phyloP scores from a whole-genome alignment of 2,329 filamentous ascomycete genomes.

The Macrophomina tecta region DNA sequence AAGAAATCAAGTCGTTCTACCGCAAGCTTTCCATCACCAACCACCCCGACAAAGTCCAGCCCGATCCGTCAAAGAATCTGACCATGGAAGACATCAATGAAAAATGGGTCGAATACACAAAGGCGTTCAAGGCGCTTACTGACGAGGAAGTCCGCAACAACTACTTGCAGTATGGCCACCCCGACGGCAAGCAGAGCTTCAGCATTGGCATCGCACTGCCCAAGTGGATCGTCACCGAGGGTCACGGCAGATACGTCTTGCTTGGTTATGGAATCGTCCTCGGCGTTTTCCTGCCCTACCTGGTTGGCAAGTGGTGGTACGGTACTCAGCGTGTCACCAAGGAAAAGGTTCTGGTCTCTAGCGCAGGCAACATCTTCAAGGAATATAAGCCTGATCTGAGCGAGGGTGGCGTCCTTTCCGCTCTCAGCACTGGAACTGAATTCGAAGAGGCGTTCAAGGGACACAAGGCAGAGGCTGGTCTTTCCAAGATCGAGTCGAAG shows the following conservation, averaged over 20 bases:
- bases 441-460: slow-evolving; percentile 78
- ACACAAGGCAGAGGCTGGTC: slow-evolving; percentile 77
- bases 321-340: slow-evolving; percentile 91
- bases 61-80: slow-evolving; percentile 85
- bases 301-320: slow-evolving; percentile 99
- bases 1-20: slow-evolving; percentile 91
- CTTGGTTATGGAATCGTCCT: slow-evolving; percentile 87
- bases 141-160: slow-evolving; percentile 98
- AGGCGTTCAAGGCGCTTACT: slow-evolving; percentile 96
- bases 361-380: slow-evolving; percentile 91
- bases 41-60: slow-evolving; percentile 91
- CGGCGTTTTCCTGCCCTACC: slow-evolving; percentile 87
- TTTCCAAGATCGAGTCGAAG: slow-evolving; percentile 83
- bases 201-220: slow-evolving; percentile 97
- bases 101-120: slow-evolving; percentile 91
- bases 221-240: slow-evolving; percentile 88
- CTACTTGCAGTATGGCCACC: slow-evolving; percentile 93
- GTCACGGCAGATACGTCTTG: slow-evolving; percentile 93
- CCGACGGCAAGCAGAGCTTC: slow-evolving; percentile 96
- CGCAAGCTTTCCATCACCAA: slow-evolving; percentile 82
- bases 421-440: slow-evolving; percentile 85
- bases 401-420: slow-evolving; percentile 77
- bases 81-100: slow-evolving; percentile 84
- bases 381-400: slow-evolving; percentile 88
- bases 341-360: slow-evolving; percentile 91